These are phyloP conservation scores for Solanum dulcamara DNA, from an alignment of 257 asterid genomes.

Conservation along the genomic window DNA sequence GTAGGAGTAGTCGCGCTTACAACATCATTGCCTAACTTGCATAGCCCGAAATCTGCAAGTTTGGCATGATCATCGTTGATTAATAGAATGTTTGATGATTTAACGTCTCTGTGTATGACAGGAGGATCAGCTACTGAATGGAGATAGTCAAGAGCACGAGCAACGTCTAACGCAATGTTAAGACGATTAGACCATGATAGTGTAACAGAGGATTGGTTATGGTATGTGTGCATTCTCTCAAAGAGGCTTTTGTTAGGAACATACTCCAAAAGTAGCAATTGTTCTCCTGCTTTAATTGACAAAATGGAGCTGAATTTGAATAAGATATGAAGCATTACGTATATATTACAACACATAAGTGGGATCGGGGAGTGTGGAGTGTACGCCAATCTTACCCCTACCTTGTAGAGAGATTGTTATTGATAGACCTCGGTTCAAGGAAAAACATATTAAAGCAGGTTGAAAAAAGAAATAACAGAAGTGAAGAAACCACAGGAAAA, in stretches of 20 bases:
- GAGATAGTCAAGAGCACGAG: slow-evolving; percentile 70
- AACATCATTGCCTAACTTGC: slow-evolving; percentile 55
- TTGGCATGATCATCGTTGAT: slow-evolving; percentile 51
- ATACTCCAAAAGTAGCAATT: slow-evolving; percentile 60
- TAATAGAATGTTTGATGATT: slow-evolving; percentile 56
- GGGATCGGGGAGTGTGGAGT: not conserved
- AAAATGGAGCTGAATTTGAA: not conserved
- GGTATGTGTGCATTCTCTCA: slow-evolving; percentile 59
- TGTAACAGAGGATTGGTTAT: slow-evolving; percentile 34
- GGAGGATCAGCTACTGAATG: slow-evolving; percentile 69
- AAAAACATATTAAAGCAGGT: no score
- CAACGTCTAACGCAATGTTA: slow-evolving; percentile 57
- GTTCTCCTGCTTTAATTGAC: slow-evolving; percentile 44
- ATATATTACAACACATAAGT: not conserved
- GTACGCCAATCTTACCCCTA: not conserved
- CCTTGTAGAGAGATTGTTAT: not conserved
- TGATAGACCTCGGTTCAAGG: not conserved
- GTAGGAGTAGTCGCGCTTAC: slow-evolving; percentile 44
- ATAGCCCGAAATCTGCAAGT: slow-evolving; percentile 66
- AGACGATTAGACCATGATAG: slow-evolving; percentile 54
- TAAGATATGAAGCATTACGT: not conserved
- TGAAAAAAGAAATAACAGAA: not conserved
- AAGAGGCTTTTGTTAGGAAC: slow-evolving; percentile 69
- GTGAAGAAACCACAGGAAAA: not conserved
- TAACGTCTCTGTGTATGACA: slow-evolving; percentile 61